These are phyloP conservation scores for Trichoderma arundinaceum DNA, from an alignment of 2,329 filamentous ascomycete genomes.

Conservation along the genomic window DNA sequence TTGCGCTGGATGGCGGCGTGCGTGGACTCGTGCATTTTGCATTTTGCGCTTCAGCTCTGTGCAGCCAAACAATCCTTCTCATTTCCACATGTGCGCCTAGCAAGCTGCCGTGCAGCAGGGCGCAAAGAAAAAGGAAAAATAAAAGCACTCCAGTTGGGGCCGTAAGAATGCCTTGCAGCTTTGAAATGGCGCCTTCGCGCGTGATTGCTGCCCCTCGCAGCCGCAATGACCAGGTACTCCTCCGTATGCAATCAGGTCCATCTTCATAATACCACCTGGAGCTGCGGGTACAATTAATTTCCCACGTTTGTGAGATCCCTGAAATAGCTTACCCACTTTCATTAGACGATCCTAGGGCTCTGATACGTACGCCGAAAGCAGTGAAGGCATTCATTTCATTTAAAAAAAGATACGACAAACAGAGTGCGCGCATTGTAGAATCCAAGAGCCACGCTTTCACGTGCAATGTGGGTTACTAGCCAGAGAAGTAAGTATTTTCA, in stretches of 20 bases:
- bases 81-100: background rate
- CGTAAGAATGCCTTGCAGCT: background rate
- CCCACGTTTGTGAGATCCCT: conserved; percentile 28
- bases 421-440: background rate
- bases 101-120: background rate
- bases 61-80: background rate
- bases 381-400: background rate
- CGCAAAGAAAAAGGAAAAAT: background rate
- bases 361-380: conserved; percentile 5
- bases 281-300: conserved; percentile 28
- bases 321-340: conserved; percentile 18
- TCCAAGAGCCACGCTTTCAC: background rate
- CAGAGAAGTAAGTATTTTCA: too few relatives aligned
- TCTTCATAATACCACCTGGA: background rate
- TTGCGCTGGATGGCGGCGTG: conserved; percentile 4
- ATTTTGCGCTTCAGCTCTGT: background rate
- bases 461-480: too few relatives aligned
- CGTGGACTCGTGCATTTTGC: background rate
- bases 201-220: conserved; percentile 7
- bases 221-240: background rate
- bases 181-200: background rate
- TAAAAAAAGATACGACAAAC: background rate
- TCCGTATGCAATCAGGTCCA: too few relatives aligned
- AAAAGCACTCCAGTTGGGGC: too few relatives aligned
- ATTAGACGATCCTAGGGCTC: conserved; percentile 19